phyloP scores from a whole-genome alignment of 2,329 filamentous ascomycete species.

The Chaetomiaceae sp. region DNA sequence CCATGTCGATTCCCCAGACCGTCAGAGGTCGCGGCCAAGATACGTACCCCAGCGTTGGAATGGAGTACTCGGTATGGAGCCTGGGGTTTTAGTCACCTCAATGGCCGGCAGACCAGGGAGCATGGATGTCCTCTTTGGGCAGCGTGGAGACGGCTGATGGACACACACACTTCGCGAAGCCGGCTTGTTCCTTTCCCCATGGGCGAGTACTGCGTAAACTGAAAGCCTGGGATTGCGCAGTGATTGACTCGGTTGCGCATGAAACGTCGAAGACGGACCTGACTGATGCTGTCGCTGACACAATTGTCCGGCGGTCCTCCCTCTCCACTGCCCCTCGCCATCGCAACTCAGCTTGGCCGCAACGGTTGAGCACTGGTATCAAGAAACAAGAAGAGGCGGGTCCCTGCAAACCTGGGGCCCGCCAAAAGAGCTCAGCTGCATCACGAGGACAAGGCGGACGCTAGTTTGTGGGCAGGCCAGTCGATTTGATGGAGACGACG shows the following conservation, averaged over 20 bases:
- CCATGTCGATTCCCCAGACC: slow-evolving; percentile 12
- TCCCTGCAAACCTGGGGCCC: no score
- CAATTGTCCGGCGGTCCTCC: no score
- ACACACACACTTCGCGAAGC: background rate
- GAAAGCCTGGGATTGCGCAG: background rate
- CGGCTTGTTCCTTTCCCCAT: background rate
- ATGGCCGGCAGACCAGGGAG: slow-evolving; percentile 2
- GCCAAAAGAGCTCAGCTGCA: no score
- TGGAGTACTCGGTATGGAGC: background rate
- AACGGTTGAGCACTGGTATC: no score
- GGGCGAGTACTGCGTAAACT: background rate
- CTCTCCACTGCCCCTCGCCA: background rate
- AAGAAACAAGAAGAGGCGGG: no score
- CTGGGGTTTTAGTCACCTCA: background rate
- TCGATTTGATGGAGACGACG: background rate
- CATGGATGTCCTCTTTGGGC: slow-evolving; percentile 8
- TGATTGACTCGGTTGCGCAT: background rate
- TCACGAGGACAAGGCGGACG: no score
- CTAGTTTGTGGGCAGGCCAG: background rate
- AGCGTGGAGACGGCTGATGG: slow-evolving; percentile 11
- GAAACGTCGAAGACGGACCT: background rate
- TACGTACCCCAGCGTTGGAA: slow-evolving; percentile 10
- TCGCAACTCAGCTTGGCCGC: background rate
- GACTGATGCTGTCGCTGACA: no score
- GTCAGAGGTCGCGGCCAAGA: slow-evolving; percentile 4